A percentile compares a stretch with the other conserved stretches of the same genome.
These are phyloP conservation scores for Rosa rugosa DNA, from an alignment of 306 rosid species.

Conservation along the genomic window DNA sequence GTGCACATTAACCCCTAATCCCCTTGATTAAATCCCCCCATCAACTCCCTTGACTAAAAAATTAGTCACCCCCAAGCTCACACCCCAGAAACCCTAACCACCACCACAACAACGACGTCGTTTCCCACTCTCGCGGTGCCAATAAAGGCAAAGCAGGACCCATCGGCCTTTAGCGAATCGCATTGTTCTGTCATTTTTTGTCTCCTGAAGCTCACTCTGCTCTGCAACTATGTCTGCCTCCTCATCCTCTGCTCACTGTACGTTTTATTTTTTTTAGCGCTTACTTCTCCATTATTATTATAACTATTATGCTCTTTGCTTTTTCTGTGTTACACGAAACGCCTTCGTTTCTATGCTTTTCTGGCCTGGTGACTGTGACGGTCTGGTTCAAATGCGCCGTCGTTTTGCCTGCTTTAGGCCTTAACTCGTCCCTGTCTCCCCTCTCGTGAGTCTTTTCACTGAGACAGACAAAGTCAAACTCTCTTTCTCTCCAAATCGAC, in stretches of 20 bases:
- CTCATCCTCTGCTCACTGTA: constrained; percentile 8
- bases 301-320: background rate
- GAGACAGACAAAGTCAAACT: background rate
- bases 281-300: background rate
- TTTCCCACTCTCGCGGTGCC: background rate
- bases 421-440: background rate
- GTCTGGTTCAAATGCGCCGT: constrained; percentile 17
- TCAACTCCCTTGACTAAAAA: background rate
- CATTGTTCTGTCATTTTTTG: constrained; percentile 49
- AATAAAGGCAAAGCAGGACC: background rate
- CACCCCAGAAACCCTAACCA: background rate
- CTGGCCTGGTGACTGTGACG: background rate
- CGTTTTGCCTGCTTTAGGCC: constrained; percentile 18
- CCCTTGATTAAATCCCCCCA: background rate
- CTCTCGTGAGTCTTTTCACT: background rate
- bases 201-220: constrained; percentile 2
- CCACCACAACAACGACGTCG: background rate
- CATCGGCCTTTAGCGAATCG: constrained; percentile 12
- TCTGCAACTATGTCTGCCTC: constrained; percentile 9
- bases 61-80: background rate
- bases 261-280: constrained; percentile 11
- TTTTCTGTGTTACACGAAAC: background rate
- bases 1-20: background rate
- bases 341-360: background rate
- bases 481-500: constrained; percentile 37